Evolutionary conservation across 768 basidiomycete genomes (phyloP).

Genomic region (Phaeotremella fagi): DNA sequence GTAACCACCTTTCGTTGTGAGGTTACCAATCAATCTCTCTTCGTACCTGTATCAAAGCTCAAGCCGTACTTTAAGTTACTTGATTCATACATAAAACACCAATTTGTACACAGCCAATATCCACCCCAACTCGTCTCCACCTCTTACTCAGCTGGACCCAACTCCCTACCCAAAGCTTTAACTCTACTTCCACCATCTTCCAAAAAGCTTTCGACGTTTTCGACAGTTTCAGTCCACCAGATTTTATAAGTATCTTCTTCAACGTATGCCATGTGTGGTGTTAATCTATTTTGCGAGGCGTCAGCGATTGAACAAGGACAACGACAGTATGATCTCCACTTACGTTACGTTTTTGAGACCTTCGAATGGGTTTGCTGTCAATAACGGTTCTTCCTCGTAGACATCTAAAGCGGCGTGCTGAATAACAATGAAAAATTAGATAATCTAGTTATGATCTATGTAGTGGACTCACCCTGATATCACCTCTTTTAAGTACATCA

Average conservation of each 20-base stretch:
- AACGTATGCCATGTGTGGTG: background rate
- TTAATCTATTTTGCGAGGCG: background rate
- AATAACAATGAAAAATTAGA: too few species aligned
- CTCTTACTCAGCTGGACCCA: too few species aligned
- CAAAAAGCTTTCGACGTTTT: background rate
- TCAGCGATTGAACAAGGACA: background rate
- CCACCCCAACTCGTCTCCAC: too few species aligned
- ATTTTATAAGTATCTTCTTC: background rate
- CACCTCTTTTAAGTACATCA: slow-evolving; percentile 52
- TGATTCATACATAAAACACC: too few species aligned
- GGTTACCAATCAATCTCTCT: too few species aligned
- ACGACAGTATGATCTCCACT: too few species aligned
- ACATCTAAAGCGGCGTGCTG: background rate
- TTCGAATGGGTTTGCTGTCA: background rate
- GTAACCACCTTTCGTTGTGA: too few species aligned
- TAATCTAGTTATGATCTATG: too few species aligned
- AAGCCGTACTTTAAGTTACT: too few species aligned
- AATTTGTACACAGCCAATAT: too few species aligned
- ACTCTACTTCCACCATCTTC: background rate
- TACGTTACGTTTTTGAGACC: background rate
- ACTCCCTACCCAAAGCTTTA: background rate
- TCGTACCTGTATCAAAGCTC: too few species aligned
- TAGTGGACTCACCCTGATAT: slow-evolving; percentile 48
- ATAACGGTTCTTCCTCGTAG: background rate
- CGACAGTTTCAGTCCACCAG: background rate